Percentiles rank a stretch among this genome's conserved stretches.
phyloP scores from a whole-genome alignment of 1,284 basidiomycete species.

The Rhodotorula sp. region DNA sequence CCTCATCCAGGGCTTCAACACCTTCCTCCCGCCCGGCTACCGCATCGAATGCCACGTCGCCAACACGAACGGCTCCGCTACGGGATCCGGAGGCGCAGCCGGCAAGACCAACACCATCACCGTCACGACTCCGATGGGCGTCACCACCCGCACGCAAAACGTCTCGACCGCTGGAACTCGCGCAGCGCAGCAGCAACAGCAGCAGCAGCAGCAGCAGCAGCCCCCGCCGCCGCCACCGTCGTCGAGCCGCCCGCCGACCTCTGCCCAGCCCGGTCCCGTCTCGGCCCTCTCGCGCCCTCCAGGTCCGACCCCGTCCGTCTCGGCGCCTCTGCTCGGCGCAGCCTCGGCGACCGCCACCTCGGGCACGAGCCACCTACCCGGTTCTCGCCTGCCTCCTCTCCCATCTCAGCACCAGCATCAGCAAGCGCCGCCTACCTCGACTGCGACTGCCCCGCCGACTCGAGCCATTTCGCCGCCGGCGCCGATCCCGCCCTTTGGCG shows the following conservation, averaged over 20 bases:
- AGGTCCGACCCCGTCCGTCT: background rate
- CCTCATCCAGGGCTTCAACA: constrained; percentile 99
- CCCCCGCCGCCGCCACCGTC: background rate
- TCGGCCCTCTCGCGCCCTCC: background rate
- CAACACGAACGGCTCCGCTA: background rate
- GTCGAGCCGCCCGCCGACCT: background rate
- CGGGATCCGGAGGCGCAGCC: background rate
- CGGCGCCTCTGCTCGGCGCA: background rate
- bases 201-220: constrained; percentile 46
- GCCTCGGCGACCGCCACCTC: constrained; percentile 35
- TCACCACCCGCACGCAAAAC: constrained; percentile 60
- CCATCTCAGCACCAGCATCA: constrained; percentile 31
- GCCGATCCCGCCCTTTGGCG: constrained; percentile 44
- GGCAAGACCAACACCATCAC: constrained; percentile 60
- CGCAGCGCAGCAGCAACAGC: constrained; percentile 27
- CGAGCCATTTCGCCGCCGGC: constrained; percentile 34
- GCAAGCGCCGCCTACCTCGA: constrained; percentile 20
- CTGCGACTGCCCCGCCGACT: constrained; percentile 26
- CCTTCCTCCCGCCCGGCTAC: constrained; percentile 94
- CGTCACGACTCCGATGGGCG: constrained; percentile 90
- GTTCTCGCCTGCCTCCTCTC: background rate
- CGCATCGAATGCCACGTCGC: constrained; percentile 81
- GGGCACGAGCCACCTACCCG: background rate
- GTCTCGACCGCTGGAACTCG: constrained; percentile 14
- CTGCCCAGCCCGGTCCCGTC: background rate